Conservation (phyloP, 164 flowering plant species). For the Berberis thunbergii region DNA sequence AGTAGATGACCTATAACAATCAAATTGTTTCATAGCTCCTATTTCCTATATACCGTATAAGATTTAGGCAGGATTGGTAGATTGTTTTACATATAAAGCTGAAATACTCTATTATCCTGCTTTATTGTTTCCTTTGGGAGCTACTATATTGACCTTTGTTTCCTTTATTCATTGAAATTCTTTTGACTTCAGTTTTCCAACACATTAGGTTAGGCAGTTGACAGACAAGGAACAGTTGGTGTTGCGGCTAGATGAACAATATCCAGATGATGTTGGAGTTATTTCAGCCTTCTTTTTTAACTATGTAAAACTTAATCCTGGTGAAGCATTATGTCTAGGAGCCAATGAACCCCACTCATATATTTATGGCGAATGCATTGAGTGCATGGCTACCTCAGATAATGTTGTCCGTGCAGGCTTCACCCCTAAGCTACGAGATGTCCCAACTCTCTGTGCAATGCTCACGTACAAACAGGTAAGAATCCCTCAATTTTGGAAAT, state of each 20-base stretch:
- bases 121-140: no score
- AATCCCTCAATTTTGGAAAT: background rate
- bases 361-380: conserved; percentile 73
- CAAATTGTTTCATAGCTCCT: no score
- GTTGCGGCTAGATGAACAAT: conserved; percentile 59
- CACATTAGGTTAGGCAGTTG: conserved; percentile 46
- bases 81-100: no score
- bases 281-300: conserved; percentile 77
- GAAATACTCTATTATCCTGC: no score
- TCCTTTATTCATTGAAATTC: background rate
- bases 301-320: conserved; percentile 69
- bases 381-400: conserved; percentile 96
- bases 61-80: no score
- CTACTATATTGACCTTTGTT: background rate
- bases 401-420: conserved; percentile 98
- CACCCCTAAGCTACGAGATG: conserved; percentile 78
- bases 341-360: conserved; percentile 97
- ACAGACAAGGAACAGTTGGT: conserved; percentile 72
- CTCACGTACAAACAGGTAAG: conserved; percentile 84
- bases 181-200: background rate
- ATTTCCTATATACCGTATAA: no score
- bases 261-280: conserved; percentile 83
- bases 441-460: conserved; percentile 80
- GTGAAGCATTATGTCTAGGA: conserved; percentile 80
- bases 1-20: background rate